Percentiles rank a stretch among this genome's conserved stretches.
These are phyloP conservation scores for Pulveroboletus sp. DNA, from an alignment of 768 basidiomycete species.

Conservation along the genomic window DNA sequence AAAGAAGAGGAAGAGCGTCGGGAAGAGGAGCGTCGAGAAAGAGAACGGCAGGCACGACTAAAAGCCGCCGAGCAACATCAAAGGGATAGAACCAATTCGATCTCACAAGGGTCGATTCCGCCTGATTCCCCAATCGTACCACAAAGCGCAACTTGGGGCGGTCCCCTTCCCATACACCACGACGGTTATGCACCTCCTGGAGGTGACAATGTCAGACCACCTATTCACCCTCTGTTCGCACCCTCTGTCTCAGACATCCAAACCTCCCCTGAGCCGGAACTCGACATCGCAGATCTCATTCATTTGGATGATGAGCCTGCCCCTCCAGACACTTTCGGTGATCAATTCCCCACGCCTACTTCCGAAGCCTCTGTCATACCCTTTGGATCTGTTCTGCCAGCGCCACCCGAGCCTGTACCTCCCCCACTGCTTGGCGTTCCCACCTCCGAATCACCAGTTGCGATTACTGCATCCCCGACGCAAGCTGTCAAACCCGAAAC, in stretches of 20 bases:
- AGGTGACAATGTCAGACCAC: conserved; percentile 24
- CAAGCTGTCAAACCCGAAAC: conserved; percentile 39
- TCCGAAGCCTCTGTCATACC: conserved; percentile 12
- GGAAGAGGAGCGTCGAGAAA: conserved; percentile 53
- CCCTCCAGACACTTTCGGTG: conserved; percentile 32
- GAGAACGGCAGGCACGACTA: conserved; percentile 63
- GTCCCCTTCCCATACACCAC: conserved; percentile 46
- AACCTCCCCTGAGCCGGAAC: conserved; percentile 49
- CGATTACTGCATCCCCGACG: conserved; percentile 20
- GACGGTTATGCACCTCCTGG: conserved; percentile 26
- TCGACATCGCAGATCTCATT: conserved; percentile 72
- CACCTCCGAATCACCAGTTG: conserved; percentile 31
- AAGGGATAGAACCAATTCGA: conserved; percentile 48
- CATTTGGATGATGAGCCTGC: conserved; percentile 66
- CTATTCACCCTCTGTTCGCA: conserved; percentile 34
- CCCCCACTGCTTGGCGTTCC: conserved; percentile 44
- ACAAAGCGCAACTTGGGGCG: conserved; percentile 54
- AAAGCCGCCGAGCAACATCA: conserved; percentile 42
- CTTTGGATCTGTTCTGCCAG: conserved; percentile 6
- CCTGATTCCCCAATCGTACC: conserved; percentile 65
- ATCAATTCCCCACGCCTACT: conserved; percentile 16
- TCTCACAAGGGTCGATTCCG: conserved; percentile 50
- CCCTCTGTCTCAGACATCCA: conserved; percentile 39
- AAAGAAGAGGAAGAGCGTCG: conserved; percentile 65
- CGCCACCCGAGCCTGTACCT: conserved; percentile 16